A percentile compares a stretch with the other conserved stretches of the same genome.
Conservation (phyloP, 768 basidiomycete species). For the Suillus occidentalis region DNA sequence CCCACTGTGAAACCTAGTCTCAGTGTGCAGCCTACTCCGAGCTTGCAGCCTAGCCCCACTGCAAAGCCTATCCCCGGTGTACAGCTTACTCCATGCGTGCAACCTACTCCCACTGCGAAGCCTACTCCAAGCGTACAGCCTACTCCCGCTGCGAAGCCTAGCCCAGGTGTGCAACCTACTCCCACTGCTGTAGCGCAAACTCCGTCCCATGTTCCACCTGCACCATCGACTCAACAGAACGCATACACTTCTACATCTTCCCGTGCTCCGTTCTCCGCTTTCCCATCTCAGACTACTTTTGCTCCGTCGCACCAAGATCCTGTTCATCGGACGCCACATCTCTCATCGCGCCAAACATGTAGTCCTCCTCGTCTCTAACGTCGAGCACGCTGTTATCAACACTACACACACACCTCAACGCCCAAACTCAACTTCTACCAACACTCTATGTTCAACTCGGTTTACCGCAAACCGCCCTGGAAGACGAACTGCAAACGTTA, state of each 20-base stretch:
- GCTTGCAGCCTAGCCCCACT: not conserved
- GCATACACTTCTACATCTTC: conserved; percentile 11
- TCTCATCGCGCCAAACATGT: conserved; percentile 2
- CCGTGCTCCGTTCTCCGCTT: conserved; percentile 23
- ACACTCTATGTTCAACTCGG: conserved; percentile 84
- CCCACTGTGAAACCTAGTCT: not conserved
- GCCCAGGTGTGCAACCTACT: not conserved
- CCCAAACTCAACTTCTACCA: conserved; percentile 81
- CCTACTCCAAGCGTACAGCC: not conserved
- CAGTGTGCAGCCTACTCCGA: not conserved
- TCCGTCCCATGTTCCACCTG: not conserved
- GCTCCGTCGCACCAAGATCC: conserved; percentile 8
- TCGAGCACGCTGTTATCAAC: conserved; percentile 74
- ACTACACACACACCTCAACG: conserved; percentile 73
- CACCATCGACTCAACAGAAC: conserved; percentile 10
- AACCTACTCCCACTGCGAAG: not conserved
- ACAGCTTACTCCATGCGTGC: not conserved
- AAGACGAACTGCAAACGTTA: conserved; percentile 74
- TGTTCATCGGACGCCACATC: conserved; percentile 20
- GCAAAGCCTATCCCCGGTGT: too few relatives aligned
- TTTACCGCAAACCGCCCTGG: conserved; percentile 73
- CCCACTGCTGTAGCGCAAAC: not conserved
- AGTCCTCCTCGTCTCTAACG: conserved; percentile 33
- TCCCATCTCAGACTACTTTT: conserved; percentile 20
- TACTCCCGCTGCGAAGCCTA: not conserved